phyloP scores from a whole-genome alignment of 768 basidiomycete species.

The Suillus subaureus region DNA sequence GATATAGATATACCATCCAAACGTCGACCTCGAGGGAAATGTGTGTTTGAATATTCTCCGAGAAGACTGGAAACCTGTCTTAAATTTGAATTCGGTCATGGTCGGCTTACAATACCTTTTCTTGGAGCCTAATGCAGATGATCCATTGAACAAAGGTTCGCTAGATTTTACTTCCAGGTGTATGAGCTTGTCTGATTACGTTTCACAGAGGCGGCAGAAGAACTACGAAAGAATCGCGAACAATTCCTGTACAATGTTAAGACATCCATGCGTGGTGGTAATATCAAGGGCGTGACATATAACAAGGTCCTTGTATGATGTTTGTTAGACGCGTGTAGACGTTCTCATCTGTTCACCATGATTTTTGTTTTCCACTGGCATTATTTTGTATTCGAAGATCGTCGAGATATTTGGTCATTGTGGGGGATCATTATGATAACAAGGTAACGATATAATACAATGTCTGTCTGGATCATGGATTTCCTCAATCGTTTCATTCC shows the following conservation, averaged over 20 bases:
- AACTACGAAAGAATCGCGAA: constrained; percentile 87
- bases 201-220: constrained; percentile 87
- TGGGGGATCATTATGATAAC: background rate
- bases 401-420: constrained; percentile 1
- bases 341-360: background rate
- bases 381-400: background rate
- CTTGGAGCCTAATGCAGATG: constrained; percentile 97
- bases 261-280: constrained; percentile 80
- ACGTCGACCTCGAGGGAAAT: constrained; percentile 97
- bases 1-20: constrained; percentile 94
- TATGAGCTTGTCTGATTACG: constrained; percentile 15
- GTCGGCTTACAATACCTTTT: constrained; percentile 98
- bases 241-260: constrained; percentile 86
- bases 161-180: constrained; percentile 4
- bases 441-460: constrained; percentile 4
- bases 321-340: constrained; percentile 15
- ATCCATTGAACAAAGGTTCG: constrained; percentile 97
- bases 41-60: constrained; percentile 98
- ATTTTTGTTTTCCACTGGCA: constrained; percentile 4
- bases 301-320: constrained; percentile 66
- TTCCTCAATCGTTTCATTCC: background rate
- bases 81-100: constrained; percentile 98
- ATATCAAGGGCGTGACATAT: constrained; percentile 78
- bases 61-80: constrained; percentile 99
- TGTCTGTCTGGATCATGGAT: background rate